Base-by-base conservation (phyloP, 1,284 basidiomycete genomes). In the Agroathelia rolfsii region DNA sequence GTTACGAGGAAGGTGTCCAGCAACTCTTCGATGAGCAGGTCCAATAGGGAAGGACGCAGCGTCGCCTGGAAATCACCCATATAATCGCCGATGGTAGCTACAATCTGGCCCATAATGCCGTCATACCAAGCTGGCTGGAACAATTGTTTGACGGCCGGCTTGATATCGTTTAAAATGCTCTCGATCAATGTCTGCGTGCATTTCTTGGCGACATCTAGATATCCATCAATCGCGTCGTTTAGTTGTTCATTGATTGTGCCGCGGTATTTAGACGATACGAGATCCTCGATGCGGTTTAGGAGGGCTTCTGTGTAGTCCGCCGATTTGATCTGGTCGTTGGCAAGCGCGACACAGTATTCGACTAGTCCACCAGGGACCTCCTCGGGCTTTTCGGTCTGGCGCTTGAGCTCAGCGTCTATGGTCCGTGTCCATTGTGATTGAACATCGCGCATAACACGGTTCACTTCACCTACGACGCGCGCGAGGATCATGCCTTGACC, bases 151-250 rank as follows among this genome's bases (percentile, higher is more conserved):
- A 81, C 82, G 6, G 87, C 94, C 0, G 86, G 80, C 51, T 84
- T 86, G 46, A 98, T 61, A 54, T 98, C 95, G 55, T 94, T 87
- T 65, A 97, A 93, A 44, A 98, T 82, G 50, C 95, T 78, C 47
- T 88, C 85, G 47, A 98, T 93, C 32, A 98, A 71, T 1, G 86
- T 82, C 48, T 94, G 87, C 10, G 87, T 92, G 63, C 92, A 97
- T 52, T 87, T 87, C 64, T 96, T 97, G 37, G 92, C 92, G 13
- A 98, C 89, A 58, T 98, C 95, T 44, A 98, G 72, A 60, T 94
- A 97, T 1, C 95, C 95, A 50, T 99, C 94, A 49, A 98, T 95
- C 11, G 93, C 92, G 44, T 93, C 84, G 63, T 96, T 96, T 36
- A 97, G 65, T 31, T 78, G 72, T 47, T 93, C 88, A 41, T 75